phyloP scores from a whole-genome alignment of 352 stramenopile species.

The Pythium pyrilobum region DNA sequence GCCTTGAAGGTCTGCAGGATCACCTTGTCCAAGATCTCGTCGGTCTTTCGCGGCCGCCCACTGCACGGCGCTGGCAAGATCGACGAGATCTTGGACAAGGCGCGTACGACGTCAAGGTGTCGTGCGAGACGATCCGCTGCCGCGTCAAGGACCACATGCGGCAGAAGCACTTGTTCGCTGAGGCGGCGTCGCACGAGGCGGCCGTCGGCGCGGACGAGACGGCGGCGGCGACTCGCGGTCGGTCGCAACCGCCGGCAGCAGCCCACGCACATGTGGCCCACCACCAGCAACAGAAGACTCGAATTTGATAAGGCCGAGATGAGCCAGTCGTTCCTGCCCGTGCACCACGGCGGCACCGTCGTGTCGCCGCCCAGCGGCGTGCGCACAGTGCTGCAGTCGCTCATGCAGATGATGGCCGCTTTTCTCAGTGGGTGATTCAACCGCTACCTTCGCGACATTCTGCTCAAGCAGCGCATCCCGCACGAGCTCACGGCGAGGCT shows the following conservation, averaged over 20 bases:
- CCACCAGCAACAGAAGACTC: conserved; percentile 4
- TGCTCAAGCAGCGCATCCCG: conserved; percentile 57
- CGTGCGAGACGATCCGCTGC: conserved; percentile 63
- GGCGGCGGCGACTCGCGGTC: background rate
- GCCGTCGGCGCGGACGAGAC: background rate
- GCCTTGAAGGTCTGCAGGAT: conserved; percentile 56
- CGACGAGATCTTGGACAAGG: conserved; percentile 54
- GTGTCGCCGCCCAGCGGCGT: background rate
- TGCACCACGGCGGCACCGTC: background rate
- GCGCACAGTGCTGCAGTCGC: conserved; percentile 7
- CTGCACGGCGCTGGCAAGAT: conserved; percentile 63
- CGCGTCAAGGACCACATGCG: conserved; percentile 59
- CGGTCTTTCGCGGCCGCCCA: conserved; percentile 63
- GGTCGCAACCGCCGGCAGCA: conserved; percentile 5
- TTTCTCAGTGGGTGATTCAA: conserved; percentile 90
- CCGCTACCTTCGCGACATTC: conserved; percentile 62
- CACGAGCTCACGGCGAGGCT: conserved; percentile 50
- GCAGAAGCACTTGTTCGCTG: conserved; percentile 21
- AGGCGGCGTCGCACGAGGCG: conserved; percentile 1
- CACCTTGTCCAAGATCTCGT: conserved; percentile 53
- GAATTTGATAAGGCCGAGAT: conserved; percentile 15
- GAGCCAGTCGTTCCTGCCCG: conserved; percentile 1
- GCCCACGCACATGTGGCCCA: background rate
- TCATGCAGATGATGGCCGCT: conserved; percentile 21
- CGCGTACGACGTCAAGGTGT: conserved; percentile 54